Percentiles rank a stretch among this genome's conserved stretches.
These are phyloP conservation scores for Taphrina communis DNA, from an alignment of 1,139 yeast species.

Conservation along the genomic window DNA sequence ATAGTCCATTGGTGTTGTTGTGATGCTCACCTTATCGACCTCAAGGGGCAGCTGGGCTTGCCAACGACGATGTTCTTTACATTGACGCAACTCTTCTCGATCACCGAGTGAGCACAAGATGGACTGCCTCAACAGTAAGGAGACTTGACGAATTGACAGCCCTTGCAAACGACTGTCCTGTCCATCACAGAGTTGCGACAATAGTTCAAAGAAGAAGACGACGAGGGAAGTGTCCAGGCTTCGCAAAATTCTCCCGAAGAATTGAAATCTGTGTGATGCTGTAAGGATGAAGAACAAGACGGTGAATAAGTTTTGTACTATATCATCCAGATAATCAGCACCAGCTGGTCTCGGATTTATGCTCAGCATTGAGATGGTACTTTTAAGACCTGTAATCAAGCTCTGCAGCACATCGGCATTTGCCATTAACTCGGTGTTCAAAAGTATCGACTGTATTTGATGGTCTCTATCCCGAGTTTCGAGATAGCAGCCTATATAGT, in stretches of 20 bases:
- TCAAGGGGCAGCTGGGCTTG: constrained; percentile 56
- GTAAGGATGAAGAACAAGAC: constrained; percentile 60
- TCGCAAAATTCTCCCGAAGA: neutral
- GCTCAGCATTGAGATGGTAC: neutral
- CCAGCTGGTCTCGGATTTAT: neutral
- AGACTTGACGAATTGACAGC: constrained; percentile 44
- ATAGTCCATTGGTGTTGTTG: constrained; percentile 79
- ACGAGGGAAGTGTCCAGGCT: neutral
- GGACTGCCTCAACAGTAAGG: constrained; percentile 65
- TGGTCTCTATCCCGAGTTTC: constrained; percentile 51
- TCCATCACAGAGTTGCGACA: constrained; percentile 12
- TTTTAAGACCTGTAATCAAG: neutral
- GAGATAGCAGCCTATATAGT: constrained; percentile 48
- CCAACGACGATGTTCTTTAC: constrained; percentile 60
- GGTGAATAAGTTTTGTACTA: constrained; percentile 53
- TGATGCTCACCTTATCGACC: constrained; percentile 50
- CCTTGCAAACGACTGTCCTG: constrained; percentile 7
- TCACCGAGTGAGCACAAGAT: constrained; percentile 72
- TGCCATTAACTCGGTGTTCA: constrained; percentile 49
- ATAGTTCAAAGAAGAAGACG: constrained; percentile 5
- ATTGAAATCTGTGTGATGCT: constrained; percentile 45
- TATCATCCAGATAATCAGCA: neutral
- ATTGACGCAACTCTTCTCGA: constrained; percentile 53
- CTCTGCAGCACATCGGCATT: constrained; percentile 33
- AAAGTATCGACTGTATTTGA: constrained; percentile 54